phyloP scores from a whole-genome alignment of 148 eudicot species.

The Limonium bicolor region DNA sequence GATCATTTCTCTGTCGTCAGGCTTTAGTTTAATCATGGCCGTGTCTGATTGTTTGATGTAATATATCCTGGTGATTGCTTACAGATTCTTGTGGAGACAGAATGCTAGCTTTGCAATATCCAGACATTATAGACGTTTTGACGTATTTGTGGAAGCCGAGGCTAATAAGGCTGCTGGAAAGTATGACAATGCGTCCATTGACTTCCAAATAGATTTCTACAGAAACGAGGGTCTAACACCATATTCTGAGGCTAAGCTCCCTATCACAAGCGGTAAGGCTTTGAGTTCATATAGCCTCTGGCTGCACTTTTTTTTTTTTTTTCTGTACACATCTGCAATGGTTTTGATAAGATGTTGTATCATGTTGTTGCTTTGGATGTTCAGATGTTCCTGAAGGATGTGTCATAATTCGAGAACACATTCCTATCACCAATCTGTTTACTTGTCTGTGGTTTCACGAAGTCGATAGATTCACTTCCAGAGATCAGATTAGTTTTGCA shows the following conservation, averaged over 20 bases:
- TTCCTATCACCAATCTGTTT: slow-evolving; percentile 74
- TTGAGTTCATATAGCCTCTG: not conserved
- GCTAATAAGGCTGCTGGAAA: slow-evolving; percentile 82
- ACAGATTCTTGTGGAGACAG: slow-evolving; percentile 94
- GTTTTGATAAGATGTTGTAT: not conserved
- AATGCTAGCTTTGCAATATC: slow-evolving; percentile 88
- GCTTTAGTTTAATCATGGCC: not conserved
- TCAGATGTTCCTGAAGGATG: slow-evolving; percentile 98
- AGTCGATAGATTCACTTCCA: slow-evolving; percentile 89
- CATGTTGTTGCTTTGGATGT: slow-evolving; percentile 5
- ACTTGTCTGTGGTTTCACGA: slow-evolving; percentile 92
- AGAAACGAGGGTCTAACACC: slow-evolving; percentile 70
- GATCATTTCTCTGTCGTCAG: not conserved
- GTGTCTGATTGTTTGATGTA: slow-evolving; percentile 3
- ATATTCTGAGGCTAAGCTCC: slow-evolving; percentile 72
- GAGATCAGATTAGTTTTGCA: slow-evolving; percentile 80
- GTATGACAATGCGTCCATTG: slow-evolving; percentile 66
- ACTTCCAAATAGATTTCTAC: slow-evolving; percentile 66
- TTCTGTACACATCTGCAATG: not conserved
- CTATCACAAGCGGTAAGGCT: slow-evolving; percentile 63
- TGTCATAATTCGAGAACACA: slow-evolving; percentile 72
- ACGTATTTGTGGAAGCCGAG: slow-evolving; percentile 86
- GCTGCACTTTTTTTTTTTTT: not conserved
- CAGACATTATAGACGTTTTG: slow-evolving; percentile 74
- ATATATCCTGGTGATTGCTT: not conserved